Base-by-base conservation (phyloP, 371 early-diverging fungal species). In the Thermomucor indicae-seudaticae region DNA sequence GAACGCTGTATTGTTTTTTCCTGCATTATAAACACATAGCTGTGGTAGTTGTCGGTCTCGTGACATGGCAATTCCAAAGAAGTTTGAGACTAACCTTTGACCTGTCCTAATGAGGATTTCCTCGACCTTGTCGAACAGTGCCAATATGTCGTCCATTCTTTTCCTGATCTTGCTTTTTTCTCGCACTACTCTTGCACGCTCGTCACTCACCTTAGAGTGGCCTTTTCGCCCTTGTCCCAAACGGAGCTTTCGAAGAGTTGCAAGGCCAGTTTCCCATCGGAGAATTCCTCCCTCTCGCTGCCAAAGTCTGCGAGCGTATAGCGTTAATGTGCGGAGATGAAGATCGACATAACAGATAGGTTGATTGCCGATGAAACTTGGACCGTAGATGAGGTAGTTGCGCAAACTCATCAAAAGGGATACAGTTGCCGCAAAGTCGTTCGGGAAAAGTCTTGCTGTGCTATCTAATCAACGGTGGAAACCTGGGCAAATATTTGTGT, bases 291-390 rank as follows among this genome's bases (percentile, higher is more conserved):
- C 4, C 11, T 37, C 5, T 14, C 19, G 3, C 14, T 5, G 4
- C 5, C 37, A 11, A 16, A 19, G 11, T 37, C 37, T 10, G 14
- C 37, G 3, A 5, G 19, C 37, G 37, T 37, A 11, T 31, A 57
- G 43, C 52, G 45, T 53, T 53, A 23, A 44, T 51, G 40, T 47
- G 47, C 32, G 51, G 38, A 27, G 49, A 58, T 38, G 44, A 52
- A 31, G 48, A 51, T 31, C 51, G 35, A 23, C 49, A 57, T 38
- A 47, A 50, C 39, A 51, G 39, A 42, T 47, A 51, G 17, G 51
- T 57, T 32, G 50, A 51, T 34, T 48, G 3, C 42, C 39, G 35
- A 50, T 57, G 29, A 34, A 57, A 51, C 29, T 45, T 54, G 28
- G 47, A 50, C 34, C 51, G 23, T 38, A 51, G 32, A 46, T 51